Evolutionary conservation across 495 filamentous ascomycete species (phyloP).

Genomic region (Hypoxylon fuscum): DNA sequence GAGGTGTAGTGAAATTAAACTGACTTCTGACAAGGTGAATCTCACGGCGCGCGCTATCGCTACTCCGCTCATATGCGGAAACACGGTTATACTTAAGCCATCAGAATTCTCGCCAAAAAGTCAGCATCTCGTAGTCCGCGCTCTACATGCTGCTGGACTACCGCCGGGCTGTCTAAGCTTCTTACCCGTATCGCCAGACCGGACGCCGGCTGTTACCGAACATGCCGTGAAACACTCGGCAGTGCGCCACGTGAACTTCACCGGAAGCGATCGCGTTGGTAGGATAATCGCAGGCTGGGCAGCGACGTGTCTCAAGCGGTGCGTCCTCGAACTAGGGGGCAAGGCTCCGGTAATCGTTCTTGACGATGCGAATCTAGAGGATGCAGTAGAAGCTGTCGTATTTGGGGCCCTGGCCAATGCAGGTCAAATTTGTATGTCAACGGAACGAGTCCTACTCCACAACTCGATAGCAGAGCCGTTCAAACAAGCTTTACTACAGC

Average conservation of each 20-base stretch:
- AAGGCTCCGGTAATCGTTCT: constrained; percentile 48
- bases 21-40: constrained; percentile 62
- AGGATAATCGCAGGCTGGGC: constrained; percentile 55
- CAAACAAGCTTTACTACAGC: constrained; percentile 35
- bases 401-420: constrained; percentile 44
- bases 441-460: constrained; percentile 46
- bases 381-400: constrained; percentile 46
- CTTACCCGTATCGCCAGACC: constrained; percentile 51
- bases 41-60: constrained; percentile 68
- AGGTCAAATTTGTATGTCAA: constrained; percentile 52
- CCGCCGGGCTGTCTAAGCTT: constrained; percentile 60
- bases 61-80: constrained; percentile 77
- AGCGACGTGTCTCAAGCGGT: constrained; percentile 65
- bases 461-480: constrained; percentile 39
- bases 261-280: constrained; percentile 47
- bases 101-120: constrained; percentile 76
- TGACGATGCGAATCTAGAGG: constrained; percentile 46
- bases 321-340: constrained; percentile 54
- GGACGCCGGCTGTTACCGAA: constrained; percentile 58
- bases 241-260: constrained; percentile 59
- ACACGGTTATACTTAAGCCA: constrained; percentile 79
- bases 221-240: constrained; percentile 57
- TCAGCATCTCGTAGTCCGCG: constrained; percentile 70
- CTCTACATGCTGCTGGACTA: constrained; percentile 72
- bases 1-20: background rate